Percentiles rank a stretch among this genome's conserved stretches.
These are phyloP conservation scores for Suillus weaverae DNA, from an alignment of 768 basidiomycete species.

Conservation along the genomic window DNA sequence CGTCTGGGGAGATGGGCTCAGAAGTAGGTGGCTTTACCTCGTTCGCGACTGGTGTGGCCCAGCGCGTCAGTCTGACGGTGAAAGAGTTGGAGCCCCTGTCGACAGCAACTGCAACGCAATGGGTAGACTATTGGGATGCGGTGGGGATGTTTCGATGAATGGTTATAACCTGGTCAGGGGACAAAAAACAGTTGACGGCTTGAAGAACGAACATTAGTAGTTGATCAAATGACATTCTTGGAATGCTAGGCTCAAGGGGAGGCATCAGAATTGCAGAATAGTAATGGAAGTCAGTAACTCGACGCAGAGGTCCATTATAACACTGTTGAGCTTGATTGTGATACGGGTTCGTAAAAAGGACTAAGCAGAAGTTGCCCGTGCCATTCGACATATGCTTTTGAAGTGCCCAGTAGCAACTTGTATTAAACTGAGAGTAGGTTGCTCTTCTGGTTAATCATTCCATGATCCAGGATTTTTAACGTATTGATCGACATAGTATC, in stretches of 20 bases:
- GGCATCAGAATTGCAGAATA: too few relatives aligned
- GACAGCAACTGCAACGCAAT: conserved; percentile 22
- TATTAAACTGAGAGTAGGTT: neutral
- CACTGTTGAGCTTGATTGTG: too few relatives aligned
- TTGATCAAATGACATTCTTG: too few relatives aligned
- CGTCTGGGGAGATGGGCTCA: neutral
- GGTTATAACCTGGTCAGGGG: too few relatives aligned
- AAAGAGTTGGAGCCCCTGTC: conserved; percentile 22
- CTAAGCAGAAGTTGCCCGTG: too few relatives aligned
- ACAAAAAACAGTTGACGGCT: too few relatives aligned
- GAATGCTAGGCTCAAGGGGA: too few relatives aligned
- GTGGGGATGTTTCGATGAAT: neutral
- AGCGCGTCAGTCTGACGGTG: conserved; percentile 32
- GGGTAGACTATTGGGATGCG: conserved; percentile 38
- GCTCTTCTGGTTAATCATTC: neutral
- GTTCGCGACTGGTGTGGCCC: conserved; percentile 29
- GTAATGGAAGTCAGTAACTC: too few relatives aligned
- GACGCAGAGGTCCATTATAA: too few relatives aligned
- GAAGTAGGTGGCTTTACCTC: conserved; percentile 7
- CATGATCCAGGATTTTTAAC: neutral
- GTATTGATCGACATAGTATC: neutral
- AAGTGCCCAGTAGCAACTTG: neutral
- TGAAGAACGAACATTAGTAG: too few relatives aligned
- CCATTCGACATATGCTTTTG: too few relatives aligned
- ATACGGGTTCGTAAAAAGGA: too few relatives aligned